phyloP scores from a whole-genome alignment of 2,329 filamentous ascomycete genomes.

The Botrytis sinoallii region DNA sequence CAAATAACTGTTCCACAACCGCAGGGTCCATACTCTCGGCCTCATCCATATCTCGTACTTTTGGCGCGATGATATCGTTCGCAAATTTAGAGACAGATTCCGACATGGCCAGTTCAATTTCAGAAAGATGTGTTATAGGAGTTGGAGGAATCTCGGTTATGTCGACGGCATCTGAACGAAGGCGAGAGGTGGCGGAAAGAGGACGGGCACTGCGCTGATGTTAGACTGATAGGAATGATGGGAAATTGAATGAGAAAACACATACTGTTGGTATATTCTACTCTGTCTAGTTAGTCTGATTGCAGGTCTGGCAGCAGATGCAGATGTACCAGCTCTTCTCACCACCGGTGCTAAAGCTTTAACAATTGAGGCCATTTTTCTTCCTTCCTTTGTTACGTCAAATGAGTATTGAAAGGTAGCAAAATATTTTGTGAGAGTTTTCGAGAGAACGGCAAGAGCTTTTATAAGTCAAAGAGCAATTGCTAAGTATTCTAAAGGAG shows the following conservation, averaged over 20 bases:
- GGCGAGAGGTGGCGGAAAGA: slow-evolving; percentile 58
- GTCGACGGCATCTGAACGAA: slow-evolving; percentile 53
- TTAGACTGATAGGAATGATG: slow-evolving; percentile 3
- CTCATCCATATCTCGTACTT: slow-evolving; percentile 97
- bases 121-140: slow-evolving; percentile 88
- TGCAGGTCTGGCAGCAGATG: slow-evolving; percentile 35
- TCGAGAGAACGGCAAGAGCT: not conserved
- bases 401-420: not conserved
- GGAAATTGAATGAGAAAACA: not conserved
- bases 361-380: slow-evolving; percentile 47
- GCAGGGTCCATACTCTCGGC: slow-evolving; percentile 86
- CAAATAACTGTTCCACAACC: slow-evolving; percentile 89
- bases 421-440: not conserved
- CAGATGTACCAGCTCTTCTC: slow-evolving; percentile 40
- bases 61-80: slow-evolving; percentile 81
- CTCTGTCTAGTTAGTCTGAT: slow-evolving; percentile 40
- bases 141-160: slow-evolving; percentile 80
- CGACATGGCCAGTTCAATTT: slow-evolving; percentile 84
- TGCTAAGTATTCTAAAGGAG: not conserved
- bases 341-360: slow-evolving; percentile 46
- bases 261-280: slow-evolving; percentile 44
- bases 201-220: slow-evolving; percentile 43
- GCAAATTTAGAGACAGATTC: slow-evolving; percentile 91
- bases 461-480: not conserved
- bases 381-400: not conserved